phyloP scores from a whole-genome alignment of 257 asterid genomes.

The Ophiorrhiza pumila region DNA sequence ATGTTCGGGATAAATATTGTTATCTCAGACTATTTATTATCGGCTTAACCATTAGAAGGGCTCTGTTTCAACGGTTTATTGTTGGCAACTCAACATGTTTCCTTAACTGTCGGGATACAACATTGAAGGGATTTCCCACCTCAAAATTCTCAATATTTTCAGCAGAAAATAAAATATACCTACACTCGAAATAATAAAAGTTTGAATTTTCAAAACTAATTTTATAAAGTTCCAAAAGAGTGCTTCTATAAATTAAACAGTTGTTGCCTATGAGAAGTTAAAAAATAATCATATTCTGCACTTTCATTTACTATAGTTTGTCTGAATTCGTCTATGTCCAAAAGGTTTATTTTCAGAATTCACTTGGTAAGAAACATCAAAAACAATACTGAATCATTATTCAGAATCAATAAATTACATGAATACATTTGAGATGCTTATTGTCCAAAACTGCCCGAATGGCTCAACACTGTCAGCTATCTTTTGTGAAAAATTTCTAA shows the following conservation, averaged over 20 bases:
- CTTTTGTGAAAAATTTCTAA: neutral
- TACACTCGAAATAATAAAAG: neutral
- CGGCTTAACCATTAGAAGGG: neutral
- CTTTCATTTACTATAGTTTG: too few species aligned
- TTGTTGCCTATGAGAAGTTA: too few species aligned
- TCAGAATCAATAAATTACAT: neutral
- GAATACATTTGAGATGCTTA: neutral
- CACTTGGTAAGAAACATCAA: neutral
- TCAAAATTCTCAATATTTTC: neutral
- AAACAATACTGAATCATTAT: neutral
- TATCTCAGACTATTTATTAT: neutral
- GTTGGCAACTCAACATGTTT: neutral
- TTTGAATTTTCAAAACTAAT: too few species aligned
- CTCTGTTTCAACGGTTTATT: constrained; percentile 1
- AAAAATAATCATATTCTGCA: too few species aligned
- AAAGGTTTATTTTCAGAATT: too few species aligned
- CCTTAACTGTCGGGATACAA: constrained; percentile 11
- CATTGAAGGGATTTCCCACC: neutral
- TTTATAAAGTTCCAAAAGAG: too few species aligned
- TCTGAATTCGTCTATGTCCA: too few species aligned
- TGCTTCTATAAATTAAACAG: too few species aligned
- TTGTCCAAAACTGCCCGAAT: neutral
- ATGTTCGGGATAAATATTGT: constrained; percentile 17
- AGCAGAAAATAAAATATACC: neutral
- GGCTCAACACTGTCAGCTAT: neutral